phyloP scores from a whole-genome alignment of 2,329 filamentous ascomycete species.

The Didymella sp. region DNA sequence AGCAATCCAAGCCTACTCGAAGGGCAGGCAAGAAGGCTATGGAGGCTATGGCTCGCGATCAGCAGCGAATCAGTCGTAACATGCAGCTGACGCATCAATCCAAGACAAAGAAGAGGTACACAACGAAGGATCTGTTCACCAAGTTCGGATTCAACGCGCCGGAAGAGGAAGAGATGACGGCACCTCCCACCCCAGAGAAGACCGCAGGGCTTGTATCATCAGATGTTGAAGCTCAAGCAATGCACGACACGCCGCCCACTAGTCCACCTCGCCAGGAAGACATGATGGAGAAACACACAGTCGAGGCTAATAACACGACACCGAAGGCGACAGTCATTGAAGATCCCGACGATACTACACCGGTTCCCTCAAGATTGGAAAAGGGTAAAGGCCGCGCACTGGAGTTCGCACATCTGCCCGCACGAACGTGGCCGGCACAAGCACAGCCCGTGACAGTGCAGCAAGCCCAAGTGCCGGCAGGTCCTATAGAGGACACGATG shows the following conservation, averaged over 20 bases:
- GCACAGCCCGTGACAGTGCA: constrained; percentile 22
- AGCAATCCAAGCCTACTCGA: constrained; percentile 72
- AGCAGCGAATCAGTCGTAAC: constrained; percentile 85
- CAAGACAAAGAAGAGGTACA: constrained; percentile 86
- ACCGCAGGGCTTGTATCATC: constrained; percentile 65
- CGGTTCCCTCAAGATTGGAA: constrained; percentile 48
- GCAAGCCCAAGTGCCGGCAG: constrained; percentile 22
- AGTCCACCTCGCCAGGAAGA: constrained; percentile 49
- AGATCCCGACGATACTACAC: constrained; percentile 9
- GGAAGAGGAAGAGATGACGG: constrained; percentile 18
- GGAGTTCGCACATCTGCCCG: constrained; percentile 46
- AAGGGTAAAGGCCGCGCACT: constrained; percentile 69
- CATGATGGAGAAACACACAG: constrained; percentile 3
- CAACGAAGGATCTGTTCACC: constrained; percentile 81
- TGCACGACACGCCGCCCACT: constrained; percentile 53
- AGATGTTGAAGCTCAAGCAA: constrained; percentile 59
- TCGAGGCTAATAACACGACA: not conserved
- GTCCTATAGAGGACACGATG: constrained; percentile 23
- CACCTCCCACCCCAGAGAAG: constrained; percentile 41
- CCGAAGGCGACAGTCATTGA: constrained; percentile 7
- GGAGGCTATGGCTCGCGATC: constrained; percentile 94
- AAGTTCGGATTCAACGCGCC: constrained; percentile 75
- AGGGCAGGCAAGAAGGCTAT: constrained; percentile 95
- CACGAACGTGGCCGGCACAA: constrained; percentile 33
- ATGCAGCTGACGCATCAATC: constrained; percentile 92